Conservation (phyloP, 352 stramenopile species). For the Globisporangium iwayamae region DNA sequence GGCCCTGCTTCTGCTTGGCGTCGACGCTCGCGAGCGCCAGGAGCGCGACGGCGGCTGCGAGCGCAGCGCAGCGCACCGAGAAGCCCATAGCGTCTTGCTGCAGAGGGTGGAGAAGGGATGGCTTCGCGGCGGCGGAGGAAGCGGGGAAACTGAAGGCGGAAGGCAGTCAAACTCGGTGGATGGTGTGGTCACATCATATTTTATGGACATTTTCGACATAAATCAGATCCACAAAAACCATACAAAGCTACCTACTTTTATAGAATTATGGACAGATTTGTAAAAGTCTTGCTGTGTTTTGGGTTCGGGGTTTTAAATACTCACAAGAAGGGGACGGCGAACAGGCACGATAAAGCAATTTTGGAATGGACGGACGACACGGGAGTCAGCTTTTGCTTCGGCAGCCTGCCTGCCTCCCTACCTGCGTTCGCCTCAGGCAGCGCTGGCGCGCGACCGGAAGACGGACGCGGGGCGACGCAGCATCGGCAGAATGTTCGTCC, state of each 20-base stretch:
- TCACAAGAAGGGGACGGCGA: neutral
- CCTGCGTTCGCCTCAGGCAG: slow-evolving; percentile 26
- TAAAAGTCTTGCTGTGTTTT: neutral
- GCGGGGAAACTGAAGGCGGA: neutral
- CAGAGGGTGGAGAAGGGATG: no score
- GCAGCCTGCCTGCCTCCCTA: neutral
- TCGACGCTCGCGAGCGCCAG: neutral
- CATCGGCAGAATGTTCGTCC: slow-evolving; percentile 76
- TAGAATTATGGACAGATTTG: neutral
- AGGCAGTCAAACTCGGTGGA: neutral
- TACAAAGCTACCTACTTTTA: no score
- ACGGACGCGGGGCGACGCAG: slow-evolving; percentile 37
- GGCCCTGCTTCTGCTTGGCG: slow-evolving; percentile 6
- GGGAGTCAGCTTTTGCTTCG: neutral
- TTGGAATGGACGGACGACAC: neutral
- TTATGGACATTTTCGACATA: neutral
- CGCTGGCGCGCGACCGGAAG: slow-evolving; percentile 33
- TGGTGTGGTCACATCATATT: neutral
- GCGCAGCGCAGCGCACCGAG: neutral
- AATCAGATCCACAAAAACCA: slow-evolving; percentile 1
- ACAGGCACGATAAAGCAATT: neutral
- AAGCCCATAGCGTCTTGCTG: neutral
- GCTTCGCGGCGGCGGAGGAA: neutral
- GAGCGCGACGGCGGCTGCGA: neutral
- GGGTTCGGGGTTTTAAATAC: neutral